Percentiles rank a stretch among this genome's conserved stretches.
These are phyloP conservation scores for Sphagnum tenellum DNA, from an alignment of 225 moss, liverwort and hornwort species.

Conservation along the genomic window DNA sequence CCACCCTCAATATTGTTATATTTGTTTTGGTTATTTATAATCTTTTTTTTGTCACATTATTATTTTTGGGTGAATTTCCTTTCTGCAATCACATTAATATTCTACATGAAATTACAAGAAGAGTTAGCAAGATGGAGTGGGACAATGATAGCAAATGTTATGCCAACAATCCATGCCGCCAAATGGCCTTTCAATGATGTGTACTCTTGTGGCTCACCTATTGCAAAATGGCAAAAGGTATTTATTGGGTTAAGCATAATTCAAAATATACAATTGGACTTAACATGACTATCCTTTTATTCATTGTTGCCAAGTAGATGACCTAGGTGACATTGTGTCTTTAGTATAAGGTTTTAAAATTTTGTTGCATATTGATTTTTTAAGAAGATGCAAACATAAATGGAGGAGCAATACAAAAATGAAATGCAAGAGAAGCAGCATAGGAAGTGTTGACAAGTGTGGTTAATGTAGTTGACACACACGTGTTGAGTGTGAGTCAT, in stretches of 20 bases:
- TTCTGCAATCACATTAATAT: too few species aligned
- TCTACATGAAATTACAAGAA: constrained; percentile 32
- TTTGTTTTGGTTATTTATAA: too few species aligned
- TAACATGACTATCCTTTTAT: too few species aligned
- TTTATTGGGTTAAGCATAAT: neutral
- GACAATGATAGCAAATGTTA: constrained; percentile 59
- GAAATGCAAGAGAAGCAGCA: constrained; percentile 65
- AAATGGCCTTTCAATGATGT: constrained; percentile 86
- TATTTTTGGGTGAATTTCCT: too few species aligned
- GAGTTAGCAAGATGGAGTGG: constrained; percentile 77
- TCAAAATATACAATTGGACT: too few species aligned
- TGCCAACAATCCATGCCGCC: constrained; percentile 72
- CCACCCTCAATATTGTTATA: too few species aligned
- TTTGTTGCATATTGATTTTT: too few species aligned
- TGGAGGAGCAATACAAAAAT: constrained; percentile 65
- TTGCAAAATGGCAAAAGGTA: constrained; percentile 89
- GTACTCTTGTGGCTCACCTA: constrained; percentile 64
- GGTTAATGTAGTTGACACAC: constrained; percentile 47
- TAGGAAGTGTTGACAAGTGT: constrained; percentile 52
- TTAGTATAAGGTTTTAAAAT: too few species aligned
- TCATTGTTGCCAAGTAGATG: too few species aligned
- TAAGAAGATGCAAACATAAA: constrained; percentile 51
- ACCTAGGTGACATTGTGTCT: too few species aligned
- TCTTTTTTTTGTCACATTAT: too few species aligned
- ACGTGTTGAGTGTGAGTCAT: constrained; percentile 40